Evolutionary conservation across 73 alveolate species (phyloP).

Genomic region (Stentor coeruleus): DNA sequence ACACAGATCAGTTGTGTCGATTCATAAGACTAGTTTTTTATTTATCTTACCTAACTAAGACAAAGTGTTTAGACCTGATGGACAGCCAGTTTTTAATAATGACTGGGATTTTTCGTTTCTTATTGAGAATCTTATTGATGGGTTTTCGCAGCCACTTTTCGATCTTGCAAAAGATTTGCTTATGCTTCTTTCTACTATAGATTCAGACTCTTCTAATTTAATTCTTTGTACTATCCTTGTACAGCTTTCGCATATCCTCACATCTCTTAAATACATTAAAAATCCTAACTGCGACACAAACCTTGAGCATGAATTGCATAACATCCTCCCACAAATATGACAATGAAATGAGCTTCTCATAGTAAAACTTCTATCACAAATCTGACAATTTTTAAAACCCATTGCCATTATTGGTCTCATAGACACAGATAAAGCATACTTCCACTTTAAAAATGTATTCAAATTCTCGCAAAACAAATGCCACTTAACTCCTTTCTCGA

Average conservation of each 20-base stretch:
- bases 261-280: not conserved
- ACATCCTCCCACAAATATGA: not conserved
- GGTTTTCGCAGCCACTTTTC: too few relatives aligned
- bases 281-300: not conserved
- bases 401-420: not conserved
- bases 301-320: not conserved
- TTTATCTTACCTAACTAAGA: slow-evolving; percentile 4
- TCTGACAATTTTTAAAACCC: not conserved
- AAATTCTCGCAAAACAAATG: not conserved
- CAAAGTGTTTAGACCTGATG: too few relatives aligned
- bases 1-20: slow-evolving; percentile 7
- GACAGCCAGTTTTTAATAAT: too few relatives aligned
- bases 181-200: not conserved
- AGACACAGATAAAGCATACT: not conserved
- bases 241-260: not conserved
- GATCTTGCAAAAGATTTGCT: not conserved
- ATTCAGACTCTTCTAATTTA: not conserved
- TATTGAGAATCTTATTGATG: not conserved
- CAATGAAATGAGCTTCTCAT: not conserved
- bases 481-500: not conserved
- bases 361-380: not conserved
- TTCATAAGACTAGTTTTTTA: slow-evolving; percentile 13
- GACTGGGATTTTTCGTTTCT: too few relatives aligned
- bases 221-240: not conserved
- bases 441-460: not conserved